Base-by-base conservation (phyloP, 495 filamentous ascomycete genomes). In the Barbatosphaeria neglecta region DNA sequence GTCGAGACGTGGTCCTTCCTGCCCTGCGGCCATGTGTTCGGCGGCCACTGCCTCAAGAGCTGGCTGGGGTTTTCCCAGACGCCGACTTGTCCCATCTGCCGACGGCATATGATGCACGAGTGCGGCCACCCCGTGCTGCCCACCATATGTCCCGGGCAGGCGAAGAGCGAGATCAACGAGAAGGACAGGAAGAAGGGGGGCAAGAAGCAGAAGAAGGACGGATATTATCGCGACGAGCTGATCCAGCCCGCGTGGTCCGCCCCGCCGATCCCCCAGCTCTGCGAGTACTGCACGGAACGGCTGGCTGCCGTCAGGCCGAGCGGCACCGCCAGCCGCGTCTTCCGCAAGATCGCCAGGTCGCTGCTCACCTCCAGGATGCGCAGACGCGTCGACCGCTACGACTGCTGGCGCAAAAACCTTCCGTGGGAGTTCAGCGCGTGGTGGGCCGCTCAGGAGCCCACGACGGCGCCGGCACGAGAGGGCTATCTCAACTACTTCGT, bases 11-110 rank as follows among this genome's bases (percentile, higher is more conserved):
- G 68, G 68, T 64, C 63, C 33, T 39, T 50, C n/a, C 51, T 73
- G 11, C 62, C 68, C 20, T 73, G 69, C 51, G 64, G 65, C 5
- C 69, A 73, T 46, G 49, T 53, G 27, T 73, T 73, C 48, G 69
- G 69, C 37, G 60, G 60, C 38, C 49, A 62, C 37, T 73, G 69
- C 62, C 70, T 73, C 52, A 69, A 70, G 39, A 59, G 56, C 28
- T 71, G 69, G 54, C 56, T 73, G 6, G 52, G 55, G 40, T 54
- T 67, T 47, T 60, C 58, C 38, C 46, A 57, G 3, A 50, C 50
- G 13, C 62, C 68, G 6, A 46, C 49, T 27, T 70, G 68, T 28
- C 69, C 65, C 40, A 56, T 69, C 43, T 71, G 65, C 52, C 64
- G 69, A 22, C 52, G 57, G 15, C 46, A 49, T 2, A 57, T 62